Percentiles rank a stretch among this genome's conserved stretches.
These are phyloP conservation scores for Solanum etuberosum DNA, from an alignment of 257 asterid genomes.

Conservation along the genomic window DNA sequence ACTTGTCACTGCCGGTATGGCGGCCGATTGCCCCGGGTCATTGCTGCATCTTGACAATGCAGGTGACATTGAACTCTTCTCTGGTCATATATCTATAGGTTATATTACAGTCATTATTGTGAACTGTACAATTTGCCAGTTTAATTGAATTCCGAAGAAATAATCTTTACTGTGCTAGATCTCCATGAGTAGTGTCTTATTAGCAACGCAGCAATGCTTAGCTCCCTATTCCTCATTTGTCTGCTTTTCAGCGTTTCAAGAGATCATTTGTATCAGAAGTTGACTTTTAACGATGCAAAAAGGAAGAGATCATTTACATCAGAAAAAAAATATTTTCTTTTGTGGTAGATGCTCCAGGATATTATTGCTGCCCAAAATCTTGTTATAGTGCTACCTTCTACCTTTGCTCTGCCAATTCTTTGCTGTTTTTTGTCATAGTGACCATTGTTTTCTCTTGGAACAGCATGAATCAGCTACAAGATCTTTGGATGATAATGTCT, in stretches of 20 bases:
- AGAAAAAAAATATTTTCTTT: no score
- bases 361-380: not conserved
- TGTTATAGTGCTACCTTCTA: not conserved
- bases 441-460: conserved; percentile 1
- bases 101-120: not conserved
- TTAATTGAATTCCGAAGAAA: not conserved
- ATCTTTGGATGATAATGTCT: conserved; percentile 72
- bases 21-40: conserved; percentile 77
- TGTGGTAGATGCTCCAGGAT: not conserved
- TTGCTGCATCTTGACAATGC: conserved; percentile 79
- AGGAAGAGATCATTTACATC: not conserved
- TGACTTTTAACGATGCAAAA: not conserved
- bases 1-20: conserved; percentile 68
- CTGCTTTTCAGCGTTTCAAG: not conserved
- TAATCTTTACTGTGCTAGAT: not conserved
- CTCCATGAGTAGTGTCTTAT: not conserved
- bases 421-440: not conserved
- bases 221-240: not conserved
- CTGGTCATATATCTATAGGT: not conserved
- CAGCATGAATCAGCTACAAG: conserved; percentile 93
- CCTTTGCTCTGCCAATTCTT: not conserved
- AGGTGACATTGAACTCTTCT: conserved; percentile 29
- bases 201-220: not conserved
- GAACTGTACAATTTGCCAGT: not conserved
- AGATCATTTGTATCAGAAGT: not conserved